phyloP scores from a whole-genome alignment of 306 rosid species.

The Crotalaria pallida region DNA sequence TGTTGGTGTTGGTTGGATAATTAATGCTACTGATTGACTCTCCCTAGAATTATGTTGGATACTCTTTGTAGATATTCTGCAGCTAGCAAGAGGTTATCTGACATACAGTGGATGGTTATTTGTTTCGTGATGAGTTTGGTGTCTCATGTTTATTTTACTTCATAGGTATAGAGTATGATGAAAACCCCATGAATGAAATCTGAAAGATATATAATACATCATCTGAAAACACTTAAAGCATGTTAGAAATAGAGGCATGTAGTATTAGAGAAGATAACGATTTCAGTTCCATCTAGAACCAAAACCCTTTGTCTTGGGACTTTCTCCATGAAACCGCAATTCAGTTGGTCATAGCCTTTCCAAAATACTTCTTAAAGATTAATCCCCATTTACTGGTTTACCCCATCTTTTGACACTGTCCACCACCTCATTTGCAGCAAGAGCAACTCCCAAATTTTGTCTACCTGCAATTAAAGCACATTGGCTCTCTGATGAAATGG shows the following conservation, averaged over 20 bases:
- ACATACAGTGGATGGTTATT: background rate
- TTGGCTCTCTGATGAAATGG: background rate
- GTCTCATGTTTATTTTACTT: background rate
- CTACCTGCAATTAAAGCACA: background rate
- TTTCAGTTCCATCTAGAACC: too few species aligned
- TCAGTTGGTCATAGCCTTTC: too few species aligned
- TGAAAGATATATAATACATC: background rate
- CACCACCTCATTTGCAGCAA: background rate
- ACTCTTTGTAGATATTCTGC: background rate
- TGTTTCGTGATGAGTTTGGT: conserved; percentile 9
- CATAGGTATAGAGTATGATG: background rate
- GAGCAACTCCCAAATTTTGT: background rate
- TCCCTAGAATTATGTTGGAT: background rate
- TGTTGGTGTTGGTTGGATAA: background rate
- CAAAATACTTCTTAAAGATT: too few species aligned
- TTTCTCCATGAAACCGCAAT: too few species aligned
- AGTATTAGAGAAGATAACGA: too few species aligned
- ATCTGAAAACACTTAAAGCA: background rate
- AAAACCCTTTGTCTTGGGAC: too few species aligned
- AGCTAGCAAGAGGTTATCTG: background rate
- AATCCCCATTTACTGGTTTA: too few species aligned
- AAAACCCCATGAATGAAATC: background rate
- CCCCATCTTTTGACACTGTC: too few species aligned
- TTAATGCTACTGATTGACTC: background rate
- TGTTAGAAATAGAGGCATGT: background rate